Evolutionary conservation across 345 rosid species (phyloP).

Genomic region (Isatis tinctoria): DNA sequence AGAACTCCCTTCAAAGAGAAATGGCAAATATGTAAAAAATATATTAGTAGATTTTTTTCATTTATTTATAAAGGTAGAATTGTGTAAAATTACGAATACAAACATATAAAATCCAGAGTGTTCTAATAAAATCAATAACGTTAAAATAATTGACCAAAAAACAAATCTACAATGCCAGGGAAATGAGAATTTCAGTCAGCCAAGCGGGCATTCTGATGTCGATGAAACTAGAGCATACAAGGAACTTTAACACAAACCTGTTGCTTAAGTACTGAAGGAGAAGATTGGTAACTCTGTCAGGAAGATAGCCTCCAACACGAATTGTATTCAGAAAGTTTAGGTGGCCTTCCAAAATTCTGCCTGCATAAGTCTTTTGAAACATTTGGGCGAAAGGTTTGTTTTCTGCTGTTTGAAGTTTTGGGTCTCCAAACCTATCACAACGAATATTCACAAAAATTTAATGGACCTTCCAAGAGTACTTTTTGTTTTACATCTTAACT

Average conservation of each 20-base stretch:
- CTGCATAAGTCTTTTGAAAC: conserved; percentile 92
- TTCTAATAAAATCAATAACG: background rate
- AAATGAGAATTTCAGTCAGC: background rate
- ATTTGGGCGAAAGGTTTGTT: conserved; percentile 80
- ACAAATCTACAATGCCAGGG: background rate
- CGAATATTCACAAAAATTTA: background rate
- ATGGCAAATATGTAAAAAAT: background rate
- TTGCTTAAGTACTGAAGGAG: conserved; percentile 93
- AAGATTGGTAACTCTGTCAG: conserved; percentile 93
- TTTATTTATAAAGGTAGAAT: background rate
- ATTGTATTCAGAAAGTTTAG: conserved; percentile 71
- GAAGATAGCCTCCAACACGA: conserved; percentile 88
- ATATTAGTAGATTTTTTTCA: background rate
- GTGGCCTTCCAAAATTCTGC: conserved; percentile 92
- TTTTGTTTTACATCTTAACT: background rate
- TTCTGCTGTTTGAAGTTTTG: conserved; percentile 82
- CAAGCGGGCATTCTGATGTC: conserved; percentile 5
- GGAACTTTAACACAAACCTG: conserved; percentile 50
- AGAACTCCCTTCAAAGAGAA: background rate
- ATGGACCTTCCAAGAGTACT: background rate
- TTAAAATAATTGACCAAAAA: background rate
- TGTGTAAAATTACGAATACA: background rate
- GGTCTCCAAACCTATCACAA: conserved; percentile 82
- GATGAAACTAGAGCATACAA: conserved; percentile 4
- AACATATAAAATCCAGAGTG: background rate